Conservation (phyloP, 2,329 filamentous ascomycete genomes). For the Tolypocladium amazonense region DNA sequence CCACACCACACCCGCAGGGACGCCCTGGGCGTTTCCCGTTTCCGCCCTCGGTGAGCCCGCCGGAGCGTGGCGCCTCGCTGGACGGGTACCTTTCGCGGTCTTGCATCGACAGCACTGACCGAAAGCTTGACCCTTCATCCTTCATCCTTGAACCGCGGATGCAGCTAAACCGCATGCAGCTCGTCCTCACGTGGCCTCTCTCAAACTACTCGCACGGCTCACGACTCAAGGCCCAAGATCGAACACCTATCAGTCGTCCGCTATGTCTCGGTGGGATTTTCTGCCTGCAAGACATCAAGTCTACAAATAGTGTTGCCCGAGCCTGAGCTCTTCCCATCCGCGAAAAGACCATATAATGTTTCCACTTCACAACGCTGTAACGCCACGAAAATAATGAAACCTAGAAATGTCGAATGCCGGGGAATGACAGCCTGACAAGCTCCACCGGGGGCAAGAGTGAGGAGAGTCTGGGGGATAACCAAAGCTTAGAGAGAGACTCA, state of each 20-base stretch:
- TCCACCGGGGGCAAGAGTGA: not conserved
- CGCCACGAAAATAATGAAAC: not conserved
- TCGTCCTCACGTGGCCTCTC: not conserved
- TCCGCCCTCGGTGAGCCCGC: not conserved
- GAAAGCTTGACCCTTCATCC: not conserved
- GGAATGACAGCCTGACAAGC: not conserved
- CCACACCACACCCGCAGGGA: not conserved
- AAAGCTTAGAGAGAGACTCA: not conserved
- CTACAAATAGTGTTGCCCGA: not conserved
- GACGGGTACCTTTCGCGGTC: not conserved
- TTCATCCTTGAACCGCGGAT: not conserved
- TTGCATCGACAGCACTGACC: not conserved
- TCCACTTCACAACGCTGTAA: constrained; percentile 1
- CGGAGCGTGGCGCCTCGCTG: not conserved
- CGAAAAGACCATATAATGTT: not conserved
- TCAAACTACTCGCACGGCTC: not conserved
- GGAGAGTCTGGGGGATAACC: not conserved
- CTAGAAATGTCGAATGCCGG: not conserved
- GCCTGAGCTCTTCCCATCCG: not conserved
- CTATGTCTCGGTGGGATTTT: not conserved
- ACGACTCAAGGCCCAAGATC: not conserved
- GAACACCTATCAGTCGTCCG: not conserved
- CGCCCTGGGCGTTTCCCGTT: not conserved
- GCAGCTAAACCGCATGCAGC: not conserved
- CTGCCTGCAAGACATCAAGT: not conserved